These are phyloP conservation scores for Stephania japonica DNA, from an alignment of 164 flowering plant genomes.

Conservation along the genomic window DNA sequence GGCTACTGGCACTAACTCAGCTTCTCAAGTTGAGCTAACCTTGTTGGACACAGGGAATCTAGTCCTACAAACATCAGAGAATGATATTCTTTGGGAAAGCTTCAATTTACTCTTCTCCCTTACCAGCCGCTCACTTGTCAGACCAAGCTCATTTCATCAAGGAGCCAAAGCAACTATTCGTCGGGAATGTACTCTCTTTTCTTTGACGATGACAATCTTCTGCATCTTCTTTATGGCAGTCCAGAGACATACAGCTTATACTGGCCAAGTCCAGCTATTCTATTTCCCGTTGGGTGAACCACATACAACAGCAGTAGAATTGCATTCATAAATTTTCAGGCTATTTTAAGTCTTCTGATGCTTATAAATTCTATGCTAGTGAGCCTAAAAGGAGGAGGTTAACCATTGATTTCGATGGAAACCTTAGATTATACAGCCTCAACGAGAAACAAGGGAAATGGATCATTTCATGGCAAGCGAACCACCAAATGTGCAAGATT, in stretches of 20 bases:
- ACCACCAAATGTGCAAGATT: not conserved
- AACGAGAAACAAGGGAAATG: not conserved
- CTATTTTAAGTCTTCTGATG: constrained; percentile 17
- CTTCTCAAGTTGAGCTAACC: not conserved
- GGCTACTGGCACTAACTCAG: constrained; percentile 14
- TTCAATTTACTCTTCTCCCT: constrained; percentile 46
- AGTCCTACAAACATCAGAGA: not conserved
- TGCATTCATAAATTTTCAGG: constrained; percentile 22
- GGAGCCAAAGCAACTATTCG: constrained; percentile 22
- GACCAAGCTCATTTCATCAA: constrained; percentile 20
- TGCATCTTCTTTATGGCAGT: constrained; percentile 22
- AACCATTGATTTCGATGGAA: constrained; percentile 16
- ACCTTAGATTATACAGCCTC: constrained; percentile 13
- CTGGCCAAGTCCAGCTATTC: constrained; percentile 23
- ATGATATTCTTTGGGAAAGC: constrained; percentile 25
- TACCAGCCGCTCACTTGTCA: constrained; percentile 21
- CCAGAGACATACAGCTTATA: constrained; percentile 20
- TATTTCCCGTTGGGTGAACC: not conserved
- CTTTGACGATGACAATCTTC: constrained; percentile 36
- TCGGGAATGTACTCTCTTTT: constrained; percentile 29
- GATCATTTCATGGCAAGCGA: constrained; percentile 11
- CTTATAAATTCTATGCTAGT: constrained; percentile 11
- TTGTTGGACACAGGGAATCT: constrained; percentile 33
- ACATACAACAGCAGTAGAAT: constrained; percentile 21
- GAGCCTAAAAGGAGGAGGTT: constrained; percentile 4